Evolutionary conservation across 148 eudicot genomes (phyloP).

Genomic region (Nyssa sinensis): DNA sequence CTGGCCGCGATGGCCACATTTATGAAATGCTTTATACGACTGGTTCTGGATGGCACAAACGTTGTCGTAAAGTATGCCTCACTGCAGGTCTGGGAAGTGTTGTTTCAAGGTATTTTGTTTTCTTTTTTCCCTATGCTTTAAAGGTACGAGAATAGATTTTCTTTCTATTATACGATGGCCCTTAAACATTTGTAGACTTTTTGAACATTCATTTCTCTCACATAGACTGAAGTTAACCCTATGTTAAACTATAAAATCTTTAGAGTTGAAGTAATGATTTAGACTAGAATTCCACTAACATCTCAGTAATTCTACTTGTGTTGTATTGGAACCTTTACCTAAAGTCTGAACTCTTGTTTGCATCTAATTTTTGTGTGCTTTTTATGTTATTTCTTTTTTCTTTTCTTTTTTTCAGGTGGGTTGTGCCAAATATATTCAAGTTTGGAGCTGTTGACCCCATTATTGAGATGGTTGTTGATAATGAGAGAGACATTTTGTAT

Average conservation of each 20-base stretch:
- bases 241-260: background rate
- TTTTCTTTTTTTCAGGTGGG: constrained; percentile 87
- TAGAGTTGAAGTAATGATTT: background rate
- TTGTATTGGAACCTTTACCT: background rate
- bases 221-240: background rate
- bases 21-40: constrained; percentile 85
- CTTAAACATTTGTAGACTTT: background rate
- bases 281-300: background rate
- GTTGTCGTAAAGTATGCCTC: constrained; percentile 94
- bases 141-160: too few relatives aligned
- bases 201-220: background rate
- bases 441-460: constrained; percentile 96
- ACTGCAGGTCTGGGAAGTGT: constrained; percentile 85
- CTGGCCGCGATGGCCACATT: constrained; percentile 96
- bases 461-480: constrained; percentile 93
- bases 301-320: background rate
- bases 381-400: constrained; percentile 8
- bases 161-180: background rate
- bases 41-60: constrained; percentile 92
- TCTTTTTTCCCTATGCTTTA: background rate
- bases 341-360: constrained; percentile 5
- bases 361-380: constrained; percentile 12
- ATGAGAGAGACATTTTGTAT: constrained; percentile 85
- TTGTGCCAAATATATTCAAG: constrained; percentile 91
- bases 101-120: constrained; percentile 66